Evolutionary conservation across 345 rosid species (phyloP).

Genomic region (Cardamine chenopodiifolia): DNA sequence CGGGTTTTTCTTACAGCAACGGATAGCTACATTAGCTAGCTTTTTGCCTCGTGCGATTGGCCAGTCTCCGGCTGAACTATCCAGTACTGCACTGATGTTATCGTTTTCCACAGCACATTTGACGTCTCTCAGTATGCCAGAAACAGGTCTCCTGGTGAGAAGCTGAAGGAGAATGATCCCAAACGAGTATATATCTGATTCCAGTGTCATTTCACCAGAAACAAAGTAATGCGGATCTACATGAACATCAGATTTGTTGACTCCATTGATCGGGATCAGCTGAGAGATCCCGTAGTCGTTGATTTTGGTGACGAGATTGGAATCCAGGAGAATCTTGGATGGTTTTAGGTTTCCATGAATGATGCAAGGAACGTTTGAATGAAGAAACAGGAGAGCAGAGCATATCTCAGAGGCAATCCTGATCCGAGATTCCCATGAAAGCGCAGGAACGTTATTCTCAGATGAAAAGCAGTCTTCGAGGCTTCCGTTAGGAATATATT

Average conservation of each 20-base stretch:
- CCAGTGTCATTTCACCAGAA: slow-evolving; percentile 53
- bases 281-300: slow-evolving; percentile 64
- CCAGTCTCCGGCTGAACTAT: slow-evolving; percentile 79
- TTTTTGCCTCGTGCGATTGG: slow-evolving; percentile 56
- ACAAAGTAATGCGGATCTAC: slow-evolving; percentile 61
- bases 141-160: slow-evolving; percentile 65
- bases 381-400: slow-evolving; percentile 84
- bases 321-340: slow-evolving; percentile 78
- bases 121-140: slow-evolving; percentile 56
- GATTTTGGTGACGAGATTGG: slow-evolving; percentile 67
- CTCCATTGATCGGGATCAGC: slow-evolving; percentile 50
- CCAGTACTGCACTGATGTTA: slow-evolving; percentile 60
- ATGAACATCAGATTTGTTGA: slow-evolving; percentile 43
- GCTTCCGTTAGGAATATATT: slow-evolving; percentile 71
- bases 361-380: slow-evolving; percentile 72
- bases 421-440: slow-evolving; percentile 69
- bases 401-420: slow-evolving; percentile 76
- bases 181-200: slow-evolving; percentile 73
- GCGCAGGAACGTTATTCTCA: slow-evolving; percentile 53
- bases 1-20: slow-evolving; percentile 62
- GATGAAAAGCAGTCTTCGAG: slow-evolving; percentile 69
- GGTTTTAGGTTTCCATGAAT: slow-evolving; percentile 82
- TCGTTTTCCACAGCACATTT: slow-evolving; percentile 66
- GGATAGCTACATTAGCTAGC: slow-evolving; percentile 66
- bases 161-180: slow-evolving; percentile 81